Conservation (phyloP, 192 early-diverging fungal genomes). For the Coemansia sp. region DNA sequence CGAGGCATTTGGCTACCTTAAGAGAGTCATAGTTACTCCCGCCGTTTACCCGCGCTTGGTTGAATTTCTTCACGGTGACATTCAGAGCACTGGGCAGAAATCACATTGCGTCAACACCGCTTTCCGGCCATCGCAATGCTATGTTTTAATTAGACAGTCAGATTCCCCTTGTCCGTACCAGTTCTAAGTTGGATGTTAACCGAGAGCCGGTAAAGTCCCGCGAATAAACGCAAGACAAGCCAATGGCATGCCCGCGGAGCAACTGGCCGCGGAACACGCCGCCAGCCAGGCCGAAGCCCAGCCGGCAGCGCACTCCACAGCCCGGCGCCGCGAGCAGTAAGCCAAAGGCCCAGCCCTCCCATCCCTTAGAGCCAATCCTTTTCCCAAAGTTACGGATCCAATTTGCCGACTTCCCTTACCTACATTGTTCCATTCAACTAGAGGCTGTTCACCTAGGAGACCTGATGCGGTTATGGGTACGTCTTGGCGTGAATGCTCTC, state of each 20-base stretch:
- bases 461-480: slow-evolving; percentile 78
- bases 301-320: slow-evolving; percentile 21
- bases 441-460: slow-evolving; percentile 82
- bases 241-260: not conserved
- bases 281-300: slow-evolving; percentile 20
- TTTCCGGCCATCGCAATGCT: slow-evolving; percentile 78
- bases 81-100: slow-evolving; percentile 86
- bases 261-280: slow-evolving; percentile 17
- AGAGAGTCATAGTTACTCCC: slow-evolving; percentile 81
- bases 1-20: slow-evolving; percentile 66
- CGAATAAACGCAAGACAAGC: not conserved
- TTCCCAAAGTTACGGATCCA: slow-evolving; percentile 82
- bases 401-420: slow-evolving; percentile 84
- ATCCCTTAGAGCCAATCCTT: slow-evolving; percentile 85
- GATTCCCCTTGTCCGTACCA: slow-evolving; percentile 81
- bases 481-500: slow-evolving; percentile 61
- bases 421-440: slow-evolving; percentile 83
- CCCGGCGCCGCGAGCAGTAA: slow-evolving; percentile 4
- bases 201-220: slow-evolving; percentile 29
- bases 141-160: slow-evolving; percentile 87
- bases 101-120: slow-evolving; percentile 79
- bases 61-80: slow-evolving; percentile 83
- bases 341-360: slow-evolving; percentile 45
- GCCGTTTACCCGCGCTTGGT: slow-evolving; percentile 73
- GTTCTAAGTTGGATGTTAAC: slow-evolving; percentile 75